Percentiles rank a stretch among this genome's conserved stretches.
phyloP scores from a whole-genome alignment of 805 yeast genomes.

The Myxozyma neglecta region DNA sequence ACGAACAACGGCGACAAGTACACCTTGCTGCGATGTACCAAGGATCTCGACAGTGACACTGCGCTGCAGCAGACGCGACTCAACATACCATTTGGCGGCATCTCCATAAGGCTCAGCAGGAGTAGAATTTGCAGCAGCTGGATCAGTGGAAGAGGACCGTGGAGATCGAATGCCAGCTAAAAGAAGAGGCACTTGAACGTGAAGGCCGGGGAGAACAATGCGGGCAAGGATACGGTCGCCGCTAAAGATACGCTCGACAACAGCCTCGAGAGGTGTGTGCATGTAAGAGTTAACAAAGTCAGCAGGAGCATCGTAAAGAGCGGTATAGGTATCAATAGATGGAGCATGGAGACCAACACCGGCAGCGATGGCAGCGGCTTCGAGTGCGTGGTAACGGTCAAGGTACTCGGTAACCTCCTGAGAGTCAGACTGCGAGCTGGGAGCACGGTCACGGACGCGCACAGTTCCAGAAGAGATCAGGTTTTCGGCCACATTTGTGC shows the following conservation, averaged over 20 bases:
- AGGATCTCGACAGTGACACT: slow-evolving; percentile 56
- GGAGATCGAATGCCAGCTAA: slow-evolving; percentile 77
- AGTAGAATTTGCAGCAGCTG: slow-evolving; percentile 39
- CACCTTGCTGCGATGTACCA: slow-evolving; percentile 55
- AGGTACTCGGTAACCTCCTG: slow-evolving; percentile 18
- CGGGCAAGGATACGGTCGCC: slow-evolving; percentile 78
- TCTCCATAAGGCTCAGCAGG: slow-evolving; percentile 60
- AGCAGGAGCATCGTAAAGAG: slow-evolving; percentile 39
- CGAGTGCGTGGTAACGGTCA: slow-evolving; percentile 41
- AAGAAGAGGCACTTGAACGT: slow-evolving; percentile 58
- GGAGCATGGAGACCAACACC: slow-evolving; percentile 57
- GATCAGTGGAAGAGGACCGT: slow-evolving; percentile 55
- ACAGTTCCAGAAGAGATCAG: slow-evolving; percentile 60
- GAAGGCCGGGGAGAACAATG: slow-evolving; percentile 52
- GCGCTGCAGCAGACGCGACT: slow-evolving; percentile 61
- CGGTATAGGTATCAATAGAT: neutral
- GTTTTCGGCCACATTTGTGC: slow-evolving; percentile 58
- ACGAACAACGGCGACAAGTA: slow-evolving; percentile 55
- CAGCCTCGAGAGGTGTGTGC: slow-evolving; percentile 50
- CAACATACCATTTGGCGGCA: slow-evolving; percentile 64
- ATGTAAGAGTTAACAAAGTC: slow-evolving; percentile 43
- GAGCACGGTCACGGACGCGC: slow-evolving; percentile 51
- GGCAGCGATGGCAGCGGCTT: slow-evolving; percentile 54
- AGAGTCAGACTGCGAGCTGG: neutral
- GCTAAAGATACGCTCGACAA: slow-evolving; percentile 72